phyloP scores from a whole-genome alignment of 805 yeast species.

The Ogataea glucozyma region DNA sequence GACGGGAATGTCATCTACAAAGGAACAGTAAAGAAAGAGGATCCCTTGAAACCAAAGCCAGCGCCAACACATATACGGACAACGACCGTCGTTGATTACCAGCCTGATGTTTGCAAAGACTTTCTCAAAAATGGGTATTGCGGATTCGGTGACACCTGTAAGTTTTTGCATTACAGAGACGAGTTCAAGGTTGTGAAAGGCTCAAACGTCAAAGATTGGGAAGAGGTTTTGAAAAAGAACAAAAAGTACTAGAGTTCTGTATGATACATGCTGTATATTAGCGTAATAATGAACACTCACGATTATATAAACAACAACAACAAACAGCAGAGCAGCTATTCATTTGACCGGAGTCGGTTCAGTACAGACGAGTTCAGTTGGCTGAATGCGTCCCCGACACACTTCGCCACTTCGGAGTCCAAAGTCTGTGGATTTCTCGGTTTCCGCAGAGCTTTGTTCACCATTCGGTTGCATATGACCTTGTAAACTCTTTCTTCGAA shows the following conservation, averaged over 20 bases:
- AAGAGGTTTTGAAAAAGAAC: constrained; percentile 37
- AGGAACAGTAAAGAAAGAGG: constrained; percentile 25
- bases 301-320: no score
- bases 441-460: constrained; percentile 10
- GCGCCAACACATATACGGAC: constrained; percentile 52
- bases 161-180: constrained; percentile 87
- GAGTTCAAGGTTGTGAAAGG: constrained; percentile 60
- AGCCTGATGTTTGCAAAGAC: constrained; percentile 93
- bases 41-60: constrained; percentile 24
- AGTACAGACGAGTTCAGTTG: constrained; percentile 15
- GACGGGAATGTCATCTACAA: constrained; percentile 31
- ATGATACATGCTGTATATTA: constrained; percentile 10
- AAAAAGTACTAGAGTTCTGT: constrained; percentile 22
- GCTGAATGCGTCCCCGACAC: constrained; percentile 11
- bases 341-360: not conserved
- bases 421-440: not conserved
- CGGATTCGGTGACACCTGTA: constrained; percentile 97
- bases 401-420: constrained; percentile 3
- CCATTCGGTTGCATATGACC: constrained; percentile 17
- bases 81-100: constrained; percentile 78
- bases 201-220: constrained; percentile 60
- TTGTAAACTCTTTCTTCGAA: constrained; percentile 16
- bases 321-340: not conserved
- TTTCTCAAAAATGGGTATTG: constrained; percentile 89
- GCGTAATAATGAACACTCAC: constrained; percentile 2